phyloP scores from a whole-genome alignment of 2,329 filamentous ascomycete genomes.

The Acarospora socialis region DNA sequence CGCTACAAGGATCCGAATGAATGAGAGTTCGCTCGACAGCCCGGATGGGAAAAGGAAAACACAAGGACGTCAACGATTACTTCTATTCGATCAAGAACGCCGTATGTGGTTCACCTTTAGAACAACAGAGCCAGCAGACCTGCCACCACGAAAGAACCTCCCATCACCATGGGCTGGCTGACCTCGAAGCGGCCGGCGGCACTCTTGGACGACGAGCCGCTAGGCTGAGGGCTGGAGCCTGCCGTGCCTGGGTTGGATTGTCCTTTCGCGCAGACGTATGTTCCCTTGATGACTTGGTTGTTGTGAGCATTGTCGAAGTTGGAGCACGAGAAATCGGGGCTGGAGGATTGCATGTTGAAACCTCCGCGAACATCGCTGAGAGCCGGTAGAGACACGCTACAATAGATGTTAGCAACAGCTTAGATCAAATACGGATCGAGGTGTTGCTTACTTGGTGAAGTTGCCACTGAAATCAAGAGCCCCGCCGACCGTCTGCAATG shows the following conservation, averaged over 20 bases:
- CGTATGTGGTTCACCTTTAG: slow-evolving; percentile 26
- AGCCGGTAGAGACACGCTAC: slow-evolving; percentile 54
- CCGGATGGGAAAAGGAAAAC: slow-evolving; percentile 14
- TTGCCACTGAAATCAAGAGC: slow-evolving; percentile 74
- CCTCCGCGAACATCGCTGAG: slow-evolving; percentile 56
- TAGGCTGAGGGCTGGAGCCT: slow-evolving; percentile 16
- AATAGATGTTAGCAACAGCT: slow-evolving; percentile 20
- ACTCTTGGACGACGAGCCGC: slow-evolving; percentile 19
- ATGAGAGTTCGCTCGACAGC: background rate
- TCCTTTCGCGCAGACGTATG: slow-evolving; percentile 29
- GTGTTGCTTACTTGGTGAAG: slow-evolving; percentile 60
- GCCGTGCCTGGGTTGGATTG: slow-evolving; percentile 24
- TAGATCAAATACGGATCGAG: background rate
- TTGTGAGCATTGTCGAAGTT: slow-evolving; percentile 34
- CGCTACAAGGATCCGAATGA: background rate
- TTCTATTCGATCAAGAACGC: slow-evolving; percentile 24
- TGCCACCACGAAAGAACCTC: slow-evolving; percentile 30
- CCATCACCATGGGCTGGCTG: slow-evolving; percentile 24
- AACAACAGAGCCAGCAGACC: slow-evolving; percentile 31
- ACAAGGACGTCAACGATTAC: slow-evolving; percentile 11
- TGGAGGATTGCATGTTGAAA: slow-evolving; percentile 53
- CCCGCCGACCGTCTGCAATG: slow-evolving; percentile 57
- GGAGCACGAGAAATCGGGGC: slow-evolving; percentile 41
- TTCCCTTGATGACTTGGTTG: slow-evolving; percentile 32
- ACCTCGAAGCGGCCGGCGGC: slow-evolving; percentile 26